Evolutionary conservation across 208 protist species (phyloP), one percentile per base, ranked within the genome.

Genomic region (Acanthamoeba castellanii): DNA sequence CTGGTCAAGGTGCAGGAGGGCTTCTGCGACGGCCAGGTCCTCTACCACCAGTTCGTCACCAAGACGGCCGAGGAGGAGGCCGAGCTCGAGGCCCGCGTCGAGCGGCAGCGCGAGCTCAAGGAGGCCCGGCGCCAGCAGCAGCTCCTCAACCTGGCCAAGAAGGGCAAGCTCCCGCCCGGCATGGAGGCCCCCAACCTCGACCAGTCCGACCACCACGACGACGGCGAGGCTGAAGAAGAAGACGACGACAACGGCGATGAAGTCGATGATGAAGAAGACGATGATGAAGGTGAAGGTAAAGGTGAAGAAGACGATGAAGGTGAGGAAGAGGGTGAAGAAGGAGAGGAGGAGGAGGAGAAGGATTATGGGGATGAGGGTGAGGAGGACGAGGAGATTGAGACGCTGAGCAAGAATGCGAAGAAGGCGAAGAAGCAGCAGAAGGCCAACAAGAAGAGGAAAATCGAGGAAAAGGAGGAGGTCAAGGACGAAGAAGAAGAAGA

Each of bases 1-100:
- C 72, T 98, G 20, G 30, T 98, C 42, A 97, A 97, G 66, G 95
- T 98, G 22, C 93, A 98, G 91, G 95, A 97, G 72, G 96, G 97
- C 76, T 89, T 98, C 25, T 98, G 87, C 76, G 95, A 96, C 16
- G 97, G 97, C 42, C 94, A 97, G 16, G 96, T 98, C 25, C 47
- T 98, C 27, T 97, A 97, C 93, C 97, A 98, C 89, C 47, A 88
- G 47, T 97, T 91, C 68, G 89, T 94, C 14, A 68, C 68, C 50
- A 94, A 94, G 59, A 94, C 91, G n/a, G 72, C 68, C n/a, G 72
- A 94, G 50, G 91, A 94, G 59, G 57, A 52, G 42, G 91, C 93
- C 18, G 85, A 93, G 42, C 81, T 96, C 20, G 74, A 94, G 55
- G 50, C 5, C 64, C 37, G 76, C 16, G 52, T 88, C 74, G 37